phyloP scores from a whole-genome alignment of 2,329 filamentous ascomycete genomes.

The Cladophialophora psammophila region DNA sequence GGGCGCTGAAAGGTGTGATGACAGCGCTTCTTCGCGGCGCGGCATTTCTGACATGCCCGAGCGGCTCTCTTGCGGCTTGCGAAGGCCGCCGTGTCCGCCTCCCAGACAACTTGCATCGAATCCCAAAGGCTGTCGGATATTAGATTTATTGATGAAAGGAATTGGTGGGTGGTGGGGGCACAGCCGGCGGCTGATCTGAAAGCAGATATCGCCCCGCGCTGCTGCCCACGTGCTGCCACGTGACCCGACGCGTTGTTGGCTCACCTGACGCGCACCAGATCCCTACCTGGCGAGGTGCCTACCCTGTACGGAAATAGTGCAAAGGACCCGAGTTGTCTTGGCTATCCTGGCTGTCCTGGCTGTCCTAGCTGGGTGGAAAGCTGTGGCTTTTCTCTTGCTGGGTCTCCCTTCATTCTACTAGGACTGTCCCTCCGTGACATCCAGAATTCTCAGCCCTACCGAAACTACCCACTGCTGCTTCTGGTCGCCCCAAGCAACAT shows the following conservation, averaged over 20 bases:
- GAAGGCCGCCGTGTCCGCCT: constrained; percentile 40
- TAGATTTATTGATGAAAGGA: constrained; percentile 5
- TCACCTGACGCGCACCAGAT: not conserved
- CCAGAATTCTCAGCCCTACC: too few relatives aligned
- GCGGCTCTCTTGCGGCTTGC: constrained; percentile 41
- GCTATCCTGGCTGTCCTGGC: too few relatives aligned
- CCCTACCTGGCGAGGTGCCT: too few relatives aligned
- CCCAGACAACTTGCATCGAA: constrained; percentile 40
- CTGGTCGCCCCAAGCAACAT: not conserved
- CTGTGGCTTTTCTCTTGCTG: too few relatives aligned
- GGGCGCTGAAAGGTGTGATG: constrained; percentile 40
- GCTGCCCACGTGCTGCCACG: not conserved
- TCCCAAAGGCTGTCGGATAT: not conserved
- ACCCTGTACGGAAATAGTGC: too few relatives aligned
- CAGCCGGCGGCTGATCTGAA: constrained; percentile 3
- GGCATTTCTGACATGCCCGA: constrained; percentile 38
- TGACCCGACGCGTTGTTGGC: not conserved
- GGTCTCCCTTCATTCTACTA: too few relatives aligned
- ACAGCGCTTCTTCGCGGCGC: constrained; percentile 41
- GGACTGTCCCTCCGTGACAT: too few relatives aligned
- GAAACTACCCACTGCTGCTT: too few relatives aligned
- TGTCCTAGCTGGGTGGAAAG: too few relatives aligned
- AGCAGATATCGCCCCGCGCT: constrained; percentile 8
- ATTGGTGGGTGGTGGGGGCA: constrained; percentile 9
- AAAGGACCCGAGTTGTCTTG: too few relatives aligned